Percentiles rank a stretch among this genome's conserved stretches.
These are phyloP conservation scores for Wickerhamomyces kurtzmanii DNA, from an alignment of 805 yeast species.

Conservation along the genomic window DNA sequence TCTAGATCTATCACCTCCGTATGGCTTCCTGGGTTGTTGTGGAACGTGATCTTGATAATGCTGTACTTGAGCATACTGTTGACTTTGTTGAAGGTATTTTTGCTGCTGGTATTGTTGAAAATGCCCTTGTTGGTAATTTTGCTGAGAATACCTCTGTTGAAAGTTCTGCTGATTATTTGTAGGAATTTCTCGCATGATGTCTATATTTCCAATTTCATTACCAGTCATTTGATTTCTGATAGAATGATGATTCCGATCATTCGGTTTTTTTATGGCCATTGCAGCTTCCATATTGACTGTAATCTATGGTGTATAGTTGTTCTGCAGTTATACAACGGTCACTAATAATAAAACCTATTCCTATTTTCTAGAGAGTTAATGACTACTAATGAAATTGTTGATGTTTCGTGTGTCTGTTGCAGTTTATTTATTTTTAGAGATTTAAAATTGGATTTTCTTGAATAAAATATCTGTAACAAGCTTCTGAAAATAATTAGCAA, in stretches of 20 bases:
- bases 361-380: too few relatives aligned
- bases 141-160: neutral
- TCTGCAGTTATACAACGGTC: too few relatives aligned
- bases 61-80: neutral
- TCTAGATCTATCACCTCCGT: constrained; percentile 10
- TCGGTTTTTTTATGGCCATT: neutral
- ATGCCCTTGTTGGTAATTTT: constrained; percentile 1
- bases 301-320: too few relatives aligned
- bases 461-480: too few relatives aligned
- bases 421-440: too few relatives aligned
- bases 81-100: constrained; percentile 3
- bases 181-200: constrained; percentile 31
- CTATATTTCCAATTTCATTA: constrained; percentile 32
- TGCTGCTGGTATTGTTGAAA: constrained; percentile 8
- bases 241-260: constrained; percentile 1
- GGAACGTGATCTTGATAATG: neutral
- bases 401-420: too few relatives aligned
- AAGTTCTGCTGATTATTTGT: constrained; percentile 6
- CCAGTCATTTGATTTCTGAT: constrained; percentile 26
- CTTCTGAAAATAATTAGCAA: too few relatives aligned
- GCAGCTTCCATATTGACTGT: constrained; percentile 5
- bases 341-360: too few relatives aligned
- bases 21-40: constrained; percentile 10
- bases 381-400: too few relatives aligned
- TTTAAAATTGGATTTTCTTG: too few relatives aligned